A percentile compares a stretch with the other conserved stretches of the same genome.
These are phyloP conservation scores for Naganishia albida DNA, from an alignment of 1,284 basidiomycete species.

Conservation along the genomic window DNA sequence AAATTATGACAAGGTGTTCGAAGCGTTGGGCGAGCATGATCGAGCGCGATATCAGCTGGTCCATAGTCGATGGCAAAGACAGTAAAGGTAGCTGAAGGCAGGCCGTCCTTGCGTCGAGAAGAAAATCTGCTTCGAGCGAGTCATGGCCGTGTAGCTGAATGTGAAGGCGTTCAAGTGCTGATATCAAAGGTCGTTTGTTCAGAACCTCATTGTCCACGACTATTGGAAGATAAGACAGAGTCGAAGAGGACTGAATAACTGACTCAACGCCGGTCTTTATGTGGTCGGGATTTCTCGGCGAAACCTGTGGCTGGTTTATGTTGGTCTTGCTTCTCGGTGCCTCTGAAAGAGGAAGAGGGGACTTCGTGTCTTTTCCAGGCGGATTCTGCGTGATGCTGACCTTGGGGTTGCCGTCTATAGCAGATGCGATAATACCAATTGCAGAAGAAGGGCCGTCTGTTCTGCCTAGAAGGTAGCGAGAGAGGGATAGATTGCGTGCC, in stretches of 20 bases:
- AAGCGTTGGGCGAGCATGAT: background rate
- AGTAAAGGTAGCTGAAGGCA: constrained; percentile 9
- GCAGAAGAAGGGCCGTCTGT: too few species aligned
- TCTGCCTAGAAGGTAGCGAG: too few species aligned
- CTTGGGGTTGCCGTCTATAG: too few species aligned
- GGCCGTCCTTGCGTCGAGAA: constrained; percentile 5
- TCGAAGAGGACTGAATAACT: background rate
- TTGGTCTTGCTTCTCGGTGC: too few species aligned
- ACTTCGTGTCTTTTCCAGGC: too few species aligned
- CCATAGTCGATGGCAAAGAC: background rate
- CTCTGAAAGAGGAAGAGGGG: too few species aligned
- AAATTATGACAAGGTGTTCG: constrained; percentile 16
- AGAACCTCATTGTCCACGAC: constrained; percentile 4
- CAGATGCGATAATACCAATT: too few species aligned
- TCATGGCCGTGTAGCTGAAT: constrained; percentile 20
- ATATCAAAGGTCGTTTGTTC: constrained; percentile 15
- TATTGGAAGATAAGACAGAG: background rate
- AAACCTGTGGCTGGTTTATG: too few species aligned
- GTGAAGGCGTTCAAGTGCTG: background rate
- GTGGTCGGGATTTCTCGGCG: constrained; percentile 2
- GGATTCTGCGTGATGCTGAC: too few species aligned
- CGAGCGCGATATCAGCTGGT: background rate
- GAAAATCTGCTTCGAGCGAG: constrained; percentile 16
- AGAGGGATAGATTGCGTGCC: too few species aligned
- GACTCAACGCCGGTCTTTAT: background rate